Evolutionary conservation across 257 asterid genomes (phyloP).

Genomic region (Solanum chilense): DNA sequence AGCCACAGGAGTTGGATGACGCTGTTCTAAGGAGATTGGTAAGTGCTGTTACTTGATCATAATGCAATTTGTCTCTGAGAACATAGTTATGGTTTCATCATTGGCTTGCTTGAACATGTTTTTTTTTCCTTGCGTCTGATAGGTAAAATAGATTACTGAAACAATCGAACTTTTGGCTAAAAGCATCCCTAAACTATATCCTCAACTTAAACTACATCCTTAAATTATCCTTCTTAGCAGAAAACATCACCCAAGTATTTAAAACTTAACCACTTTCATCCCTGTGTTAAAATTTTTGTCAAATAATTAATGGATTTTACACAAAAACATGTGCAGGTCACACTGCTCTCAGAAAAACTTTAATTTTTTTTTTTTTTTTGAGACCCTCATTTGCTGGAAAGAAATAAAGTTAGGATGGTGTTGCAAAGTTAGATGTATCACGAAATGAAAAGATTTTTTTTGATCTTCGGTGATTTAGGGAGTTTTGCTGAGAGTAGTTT

Average conservation of each 20-base stretch:
- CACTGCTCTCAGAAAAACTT: background rate
- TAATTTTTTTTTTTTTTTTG: too few species aligned
- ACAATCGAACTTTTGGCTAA: background rate
- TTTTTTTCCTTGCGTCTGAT: background rate
- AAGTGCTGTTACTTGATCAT: conserved; percentile 19
- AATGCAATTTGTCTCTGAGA: background rate
- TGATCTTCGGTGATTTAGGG: background rate
- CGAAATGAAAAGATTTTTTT: background rate
- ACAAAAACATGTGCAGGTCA: background rate
- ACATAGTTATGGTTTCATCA: background rate
- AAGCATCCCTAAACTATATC: background rate
- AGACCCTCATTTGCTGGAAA: background rate
- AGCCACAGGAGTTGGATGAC: conserved; percentile 97
- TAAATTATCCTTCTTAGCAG: background rate
- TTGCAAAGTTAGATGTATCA: background rate
- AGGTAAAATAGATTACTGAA: background rate
- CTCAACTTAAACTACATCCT: background rate
- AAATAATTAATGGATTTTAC: background rate
- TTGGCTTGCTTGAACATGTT: background rate
- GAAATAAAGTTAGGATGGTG: background rate
- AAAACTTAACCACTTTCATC: background rate
- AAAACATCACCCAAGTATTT: background rate
- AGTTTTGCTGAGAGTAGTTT: background rate
- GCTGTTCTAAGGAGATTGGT: conserved; percentile 99
- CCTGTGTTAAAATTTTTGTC: background rate